Conservation (phyloP, 106 monocot genomes). For the Hemerocallis citrina region DNA sequence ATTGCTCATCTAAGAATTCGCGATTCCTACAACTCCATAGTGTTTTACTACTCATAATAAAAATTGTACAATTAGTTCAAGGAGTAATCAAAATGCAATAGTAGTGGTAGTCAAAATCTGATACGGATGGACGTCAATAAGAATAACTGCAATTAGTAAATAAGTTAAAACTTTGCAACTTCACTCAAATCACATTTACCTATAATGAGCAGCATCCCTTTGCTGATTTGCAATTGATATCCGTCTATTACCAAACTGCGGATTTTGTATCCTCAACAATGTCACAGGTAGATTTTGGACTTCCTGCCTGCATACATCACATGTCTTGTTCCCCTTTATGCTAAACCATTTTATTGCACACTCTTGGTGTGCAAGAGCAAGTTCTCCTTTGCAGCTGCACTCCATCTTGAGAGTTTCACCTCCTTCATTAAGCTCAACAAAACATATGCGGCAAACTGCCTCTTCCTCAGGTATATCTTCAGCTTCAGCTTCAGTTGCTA, state of each 20-base stretch:
- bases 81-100: too few relatives aligned
- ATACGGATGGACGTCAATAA: too few relatives aligned
- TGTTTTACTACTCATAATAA: too few relatives aligned
- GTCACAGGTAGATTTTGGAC: conserved; percentile 87
- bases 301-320: conserved; percentile 92
- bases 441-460: conserved; percentile 94
- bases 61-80: too few relatives aligned
- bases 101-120: too few relatives aligned
- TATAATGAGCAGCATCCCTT: conserved; percentile 43
- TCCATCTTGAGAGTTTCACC: conserved; percentile 98
- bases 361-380: conserved; percentile 96
- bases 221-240: conserved; percentile 24
- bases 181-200: conserved; percentile 27
- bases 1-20: too few relatives aligned
- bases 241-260: conserved; percentile 37
- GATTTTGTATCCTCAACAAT: conserved; percentile 70
- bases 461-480: conserved; percentile 97
- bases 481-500: conserved; percentile 56
- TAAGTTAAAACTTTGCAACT: neutral
- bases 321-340: conserved; percentile 94
- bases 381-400: conserved; percentile 98
- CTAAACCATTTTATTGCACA: conserved; percentile 98
- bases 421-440: conserved; percentile 74
- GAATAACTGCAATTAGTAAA: too few relatives aligned
- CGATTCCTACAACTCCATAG: too few relatives aligned